Conservation (phyloP, 2,329 filamentous ascomycete genomes). For the Macrophomina pseudophaseolina region DNA sequence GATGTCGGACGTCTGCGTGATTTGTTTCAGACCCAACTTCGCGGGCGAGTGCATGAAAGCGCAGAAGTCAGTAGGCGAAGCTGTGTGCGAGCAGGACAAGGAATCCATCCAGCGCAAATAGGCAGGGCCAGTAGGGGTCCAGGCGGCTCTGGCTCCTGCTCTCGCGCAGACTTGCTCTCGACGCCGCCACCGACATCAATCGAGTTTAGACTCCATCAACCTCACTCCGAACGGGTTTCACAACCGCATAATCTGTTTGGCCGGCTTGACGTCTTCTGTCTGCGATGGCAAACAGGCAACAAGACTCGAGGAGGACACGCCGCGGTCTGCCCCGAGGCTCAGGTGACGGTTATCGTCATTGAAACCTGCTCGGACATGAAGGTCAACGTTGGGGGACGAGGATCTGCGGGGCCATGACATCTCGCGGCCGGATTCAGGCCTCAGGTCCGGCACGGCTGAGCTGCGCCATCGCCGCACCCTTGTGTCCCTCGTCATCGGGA, state of each 20-base stretch:
- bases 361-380: slow-evolving; percentile 12
- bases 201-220: slow-evolving; percentile 16
- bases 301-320: background rate
- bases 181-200: background rate
- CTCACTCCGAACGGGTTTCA: slow-evolving; percentile 22
- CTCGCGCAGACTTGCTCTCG: slow-evolving; percentile 1
- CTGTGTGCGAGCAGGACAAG: background rate
- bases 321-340: background rate
- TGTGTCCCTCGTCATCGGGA: slow-evolving; percentile 1
- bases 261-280: background rate
- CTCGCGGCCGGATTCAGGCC: background rate
- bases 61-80: background rate
- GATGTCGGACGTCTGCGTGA: slow-evolving; percentile 4
- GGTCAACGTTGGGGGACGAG: background rate
- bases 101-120: slow-evolving; percentile 4
- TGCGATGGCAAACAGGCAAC: background rate
- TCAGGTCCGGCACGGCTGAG: slow-evolving; percentile 7
- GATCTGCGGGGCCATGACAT: slow-evolving; percentile 18
- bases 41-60: background rate
- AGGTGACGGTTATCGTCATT: slow-evolving; percentile 6
- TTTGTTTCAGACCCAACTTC: slow-evolving; percentile 20
- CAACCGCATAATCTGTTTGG: slow-evolving; percentile 2
- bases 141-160: slow-evolving; percentile 13
- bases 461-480: slow-evolving; percentile 12
- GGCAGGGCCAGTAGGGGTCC: background rate